These are phyloP conservation scores for Afroboletus lepidellus DNA, from an alignment of 1,284 basidiomycete species.

Conservation along the genomic window DNA sequence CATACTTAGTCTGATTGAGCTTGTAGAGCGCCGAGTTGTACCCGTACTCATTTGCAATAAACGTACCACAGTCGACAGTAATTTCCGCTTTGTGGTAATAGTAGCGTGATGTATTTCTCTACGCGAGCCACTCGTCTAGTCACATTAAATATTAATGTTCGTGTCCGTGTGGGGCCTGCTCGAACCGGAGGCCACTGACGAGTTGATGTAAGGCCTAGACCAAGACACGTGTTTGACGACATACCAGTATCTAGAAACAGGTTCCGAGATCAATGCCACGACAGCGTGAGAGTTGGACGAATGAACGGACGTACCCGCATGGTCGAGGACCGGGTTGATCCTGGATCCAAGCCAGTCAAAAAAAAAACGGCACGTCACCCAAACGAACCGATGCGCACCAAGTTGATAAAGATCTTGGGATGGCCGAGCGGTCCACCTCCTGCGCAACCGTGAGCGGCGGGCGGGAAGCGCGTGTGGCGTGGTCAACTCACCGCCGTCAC, in stretches of 20 bases:
- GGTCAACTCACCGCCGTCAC: constrained; percentile 94
- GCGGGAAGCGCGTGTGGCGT: not conserved
- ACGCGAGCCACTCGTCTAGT: constrained; percentile 9
- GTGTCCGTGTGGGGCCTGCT: constrained; percentile 57
- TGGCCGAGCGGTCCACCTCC: constrained; percentile 96
- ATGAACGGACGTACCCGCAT: constrained; percentile 64
- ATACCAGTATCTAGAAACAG: constrained; percentile 75
- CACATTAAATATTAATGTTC: constrained; percentile 32
- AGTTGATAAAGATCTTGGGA: constrained; percentile 94
- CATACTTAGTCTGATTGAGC: constrained; percentile 29
- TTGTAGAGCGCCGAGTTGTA: constrained; percentile 37
- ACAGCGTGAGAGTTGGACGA: not conserved
- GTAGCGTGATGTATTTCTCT: constrained; percentile 16
- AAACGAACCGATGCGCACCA: constrained; percentile 50
- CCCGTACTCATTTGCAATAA: constrained; percentile 35
- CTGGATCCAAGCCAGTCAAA: constrained; percentile 36
- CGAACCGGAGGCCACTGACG: constrained; percentile 78
- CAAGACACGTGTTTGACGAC: constrained; percentile 30
- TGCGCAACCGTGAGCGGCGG: constrained; percentile 37
- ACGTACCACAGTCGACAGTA: constrained; percentile 16
- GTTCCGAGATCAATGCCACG: constrained; percentile 9
- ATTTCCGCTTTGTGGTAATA: constrained; percentile 6
- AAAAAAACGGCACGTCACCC: constrained; percentile 9
- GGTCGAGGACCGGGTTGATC: constrained; percentile 75
- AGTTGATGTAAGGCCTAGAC: constrained; percentile 12